phyloP scores from a whole-genome alignment of 2,329 filamentous ascomycete genomes.

The Sporothrix curviconia region DNA sequence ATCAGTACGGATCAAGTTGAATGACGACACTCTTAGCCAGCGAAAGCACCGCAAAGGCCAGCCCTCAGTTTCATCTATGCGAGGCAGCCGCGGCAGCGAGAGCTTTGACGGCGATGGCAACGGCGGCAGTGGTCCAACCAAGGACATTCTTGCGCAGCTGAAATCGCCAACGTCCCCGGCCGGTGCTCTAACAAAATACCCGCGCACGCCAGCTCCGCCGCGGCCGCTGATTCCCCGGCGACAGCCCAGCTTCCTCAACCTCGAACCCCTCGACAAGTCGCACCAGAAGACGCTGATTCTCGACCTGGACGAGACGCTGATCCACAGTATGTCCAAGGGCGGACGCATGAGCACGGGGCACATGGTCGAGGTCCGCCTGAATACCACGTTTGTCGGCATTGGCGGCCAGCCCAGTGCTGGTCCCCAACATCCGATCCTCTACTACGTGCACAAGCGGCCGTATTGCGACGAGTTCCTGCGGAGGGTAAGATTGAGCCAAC shows the following conservation, averaged over 20 bases:
- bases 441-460: constrained; percentile 97
- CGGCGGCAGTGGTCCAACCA: constrained; percentile 26
- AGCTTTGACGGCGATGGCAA: constrained; percentile 27
- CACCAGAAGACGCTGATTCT: constrained; percentile 90
- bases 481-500: constrained; percentile 48
- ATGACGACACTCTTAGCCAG: constrained; percentile 68
- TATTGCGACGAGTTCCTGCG: constrained; percentile 95
- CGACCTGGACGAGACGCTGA: constrained; percentile 93
- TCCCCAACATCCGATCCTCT: constrained; percentile 91
- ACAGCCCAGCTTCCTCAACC: constrained; percentile 77
- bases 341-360: constrained; percentile 93
- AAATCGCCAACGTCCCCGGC: constrained; percentile 90
- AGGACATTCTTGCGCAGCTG: constrained; percentile 66
- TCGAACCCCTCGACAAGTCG: constrained; percentile 43
- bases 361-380: constrained; percentile 96
- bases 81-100: constrained; percentile 19
- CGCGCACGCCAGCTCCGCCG: constrained; percentile 80
- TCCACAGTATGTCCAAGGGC: constrained; percentile 96
- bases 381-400: constrained; percentile 61
- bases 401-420: constrained; percentile 62
- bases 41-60: constrained; percentile 62
- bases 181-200: constrained; percentile 76
- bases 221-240: constrained; percentile 82
- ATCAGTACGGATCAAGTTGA: constrained; percentile 85
- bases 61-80: constrained; percentile 35